Evolutionary conservation across 1,284 basidiomycete species (phyloP).

Genomic region (Fistulinella cinereoalba): DNA sequence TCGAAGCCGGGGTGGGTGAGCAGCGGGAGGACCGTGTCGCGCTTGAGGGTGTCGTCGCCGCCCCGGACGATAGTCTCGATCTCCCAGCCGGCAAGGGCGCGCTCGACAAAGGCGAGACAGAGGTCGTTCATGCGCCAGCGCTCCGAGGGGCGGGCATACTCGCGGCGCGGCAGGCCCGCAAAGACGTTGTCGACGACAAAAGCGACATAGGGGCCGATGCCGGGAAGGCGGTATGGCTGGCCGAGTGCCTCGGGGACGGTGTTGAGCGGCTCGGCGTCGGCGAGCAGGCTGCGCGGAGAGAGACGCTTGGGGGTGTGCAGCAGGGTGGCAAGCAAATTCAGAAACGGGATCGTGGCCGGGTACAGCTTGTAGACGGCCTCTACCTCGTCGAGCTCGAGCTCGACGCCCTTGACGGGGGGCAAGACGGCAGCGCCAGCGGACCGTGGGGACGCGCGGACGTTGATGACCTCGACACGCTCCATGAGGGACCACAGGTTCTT

Average conservation of each 20-base stretch:
- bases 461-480: constrained; percentile 84
- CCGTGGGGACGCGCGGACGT: constrained; percentile 50
- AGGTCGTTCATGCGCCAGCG: constrained; percentile 86
- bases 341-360: constrained; percentile 85
- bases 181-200: constrained; percentile 93
- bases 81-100: constrained; percentile 78
- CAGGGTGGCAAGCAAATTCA: constrained; percentile 79
- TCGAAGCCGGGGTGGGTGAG: constrained; percentile 87
- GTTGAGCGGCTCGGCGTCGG: constrained; percentile 60
- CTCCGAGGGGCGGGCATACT: constrained; percentile 74
- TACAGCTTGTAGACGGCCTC: constrained; percentile 79
- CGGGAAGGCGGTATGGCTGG: constrained; percentile 70
- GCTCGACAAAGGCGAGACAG: constrained; percentile 84
- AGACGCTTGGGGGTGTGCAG: constrained; percentile 74
- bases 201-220: constrained; percentile 73
- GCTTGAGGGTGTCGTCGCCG: constrained; percentile 50
- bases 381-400: constrained; percentile 82
- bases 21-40: constrained; percentile 52
- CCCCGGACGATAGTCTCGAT: constrained; percentile 60
- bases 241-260: constrained; percentile 78
- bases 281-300: constrained; percentile 54
- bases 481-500: constrained; percentile 79
- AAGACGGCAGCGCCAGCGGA: constrained; percentile 39
- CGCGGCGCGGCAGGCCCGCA: constrained; percentile 63
- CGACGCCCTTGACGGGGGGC: constrained; percentile 64